Conservation (phyloP, 1,284 basidiomycete genomes). For the Gomphus bonarii region DNA sequence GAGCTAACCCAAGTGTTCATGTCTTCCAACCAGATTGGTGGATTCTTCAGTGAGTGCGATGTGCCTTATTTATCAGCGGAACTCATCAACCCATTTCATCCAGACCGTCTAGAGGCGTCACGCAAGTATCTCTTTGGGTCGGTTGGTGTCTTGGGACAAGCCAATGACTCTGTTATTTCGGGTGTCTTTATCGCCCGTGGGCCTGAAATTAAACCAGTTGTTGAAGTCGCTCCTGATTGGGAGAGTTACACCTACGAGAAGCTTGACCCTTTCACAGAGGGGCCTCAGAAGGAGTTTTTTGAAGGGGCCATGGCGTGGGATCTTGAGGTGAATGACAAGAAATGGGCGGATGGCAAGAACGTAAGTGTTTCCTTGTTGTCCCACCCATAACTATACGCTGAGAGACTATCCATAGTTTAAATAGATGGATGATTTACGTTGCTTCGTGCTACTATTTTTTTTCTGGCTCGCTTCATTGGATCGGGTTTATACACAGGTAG, state of each 20-base stretch:
- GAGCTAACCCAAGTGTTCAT: conserved; percentile 91
- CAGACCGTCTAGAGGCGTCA: conserved; percentile 85
- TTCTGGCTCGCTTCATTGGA: not conserved
- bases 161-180: conserved; percentile 68
- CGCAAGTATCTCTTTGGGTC: conserved; percentile 95
- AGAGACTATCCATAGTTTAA: not conserved
- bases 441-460: not conserved
- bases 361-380: conserved; percentile 33
- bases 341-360: conserved; percentile 82
- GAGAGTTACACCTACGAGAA: conserved; percentile 82
- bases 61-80: not conserved
- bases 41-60: conserved; percentile 61
- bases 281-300: conserved; percentile 78
- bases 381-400: no score
- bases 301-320: conserved; percentile 89
- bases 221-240: conserved; percentile 84
- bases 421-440: not conserved
- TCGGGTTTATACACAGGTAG: not conserved
- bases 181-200: conserved; percentile 83
- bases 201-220: conserved; percentile 53
- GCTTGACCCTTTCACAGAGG: conserved; percentile 50
- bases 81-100: not conserved
- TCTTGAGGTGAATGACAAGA: conserved; percentile 73
- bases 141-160: conserved; percentile 78
- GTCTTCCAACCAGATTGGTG: conserved; percentile 84